phyloP scores from a whole-genome alignment of 148 eudicot species.

The Oxyria digyna region DNA sequence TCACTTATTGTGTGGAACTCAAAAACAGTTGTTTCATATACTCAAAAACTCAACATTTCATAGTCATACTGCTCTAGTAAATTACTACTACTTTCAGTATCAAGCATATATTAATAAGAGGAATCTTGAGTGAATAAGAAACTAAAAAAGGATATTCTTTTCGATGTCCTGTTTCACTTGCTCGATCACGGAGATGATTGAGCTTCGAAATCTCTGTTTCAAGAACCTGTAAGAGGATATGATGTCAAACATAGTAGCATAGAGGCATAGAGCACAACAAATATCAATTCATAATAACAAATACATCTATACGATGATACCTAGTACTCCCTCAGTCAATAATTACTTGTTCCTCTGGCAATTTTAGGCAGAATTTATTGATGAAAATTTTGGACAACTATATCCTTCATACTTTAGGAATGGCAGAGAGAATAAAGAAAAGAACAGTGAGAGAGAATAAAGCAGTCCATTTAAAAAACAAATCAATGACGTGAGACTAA shows the following conservation, averaged over 20 bases:
- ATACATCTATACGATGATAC: neutral
- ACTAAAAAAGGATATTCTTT: slow-evolving; percentile 78
- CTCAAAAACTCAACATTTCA: neutral
- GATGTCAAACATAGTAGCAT: slow-evolving; percentile 8
- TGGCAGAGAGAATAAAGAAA: too few relatives aligned
- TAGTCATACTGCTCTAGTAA: neutral
- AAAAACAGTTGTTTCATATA: neutral
- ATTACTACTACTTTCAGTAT: neutral
- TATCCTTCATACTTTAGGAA: too few relatives aligned
- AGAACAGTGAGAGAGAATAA: too few relatives aligned
- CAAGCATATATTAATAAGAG: neutral
- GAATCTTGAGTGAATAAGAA: neutral
- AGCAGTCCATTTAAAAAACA: too few relatives aligned
- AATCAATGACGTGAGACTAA: too few relatives aligned
- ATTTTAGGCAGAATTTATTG: too few relatives aligned
- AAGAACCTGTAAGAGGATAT: slow-evolving; percentile 35
- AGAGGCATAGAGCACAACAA: neutral
- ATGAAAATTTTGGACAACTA: too few relatives aligned
- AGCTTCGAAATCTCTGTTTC: slow-evolving; percentile 69
- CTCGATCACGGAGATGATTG: slow-evolving; percentile 77
- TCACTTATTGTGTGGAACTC: neutral
- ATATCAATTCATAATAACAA: neutral
- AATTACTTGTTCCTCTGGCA: too few relatives aligned
- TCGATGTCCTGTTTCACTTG: slow-evolving; percentile 77
- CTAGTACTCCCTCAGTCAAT: too few relatives aligned